Conservation (phyloP, 108 stramenopile genomes). For the Mediolabrus comicus region DNA sequence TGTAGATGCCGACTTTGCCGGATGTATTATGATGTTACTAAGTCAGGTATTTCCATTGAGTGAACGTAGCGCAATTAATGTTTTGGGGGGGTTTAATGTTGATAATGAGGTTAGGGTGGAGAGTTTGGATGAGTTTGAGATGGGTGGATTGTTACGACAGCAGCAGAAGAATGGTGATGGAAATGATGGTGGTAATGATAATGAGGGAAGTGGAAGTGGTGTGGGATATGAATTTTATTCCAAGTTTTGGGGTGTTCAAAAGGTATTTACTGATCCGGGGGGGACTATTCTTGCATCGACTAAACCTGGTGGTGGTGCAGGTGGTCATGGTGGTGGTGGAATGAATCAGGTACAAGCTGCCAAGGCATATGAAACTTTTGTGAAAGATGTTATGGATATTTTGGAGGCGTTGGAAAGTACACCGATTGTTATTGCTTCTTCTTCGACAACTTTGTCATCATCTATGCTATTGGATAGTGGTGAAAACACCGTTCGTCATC, state of each 20-base stretch:
- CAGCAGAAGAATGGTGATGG: neutral
- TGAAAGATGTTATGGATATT: conserved; percentile 46
- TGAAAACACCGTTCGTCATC: conserved; percentile 1
- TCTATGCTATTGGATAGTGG: neutral
- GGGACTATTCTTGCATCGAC: conserved; percentile 25
- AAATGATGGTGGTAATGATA: conserved; percentile 2
- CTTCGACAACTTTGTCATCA: neutral
- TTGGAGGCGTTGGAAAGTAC: conserved; percentile 65
- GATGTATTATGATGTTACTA: conserved; percentile 58
- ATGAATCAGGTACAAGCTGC: neutral
- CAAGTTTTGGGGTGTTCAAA: conserved; percentile 80
- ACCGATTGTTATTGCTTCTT: conserved; percentile 1
- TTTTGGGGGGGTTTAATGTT: conserved; percentile 67
- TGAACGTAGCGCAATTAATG: conserved; percentile 71
- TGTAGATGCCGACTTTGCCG: conserved; percentile 53
- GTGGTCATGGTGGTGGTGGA: conserved; percentile 2
- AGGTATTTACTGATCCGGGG: conserved; percentile 71
- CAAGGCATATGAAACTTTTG: conserved; percentile 46
- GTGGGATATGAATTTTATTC: conserved; percentile 65
- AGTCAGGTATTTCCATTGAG: conserved; percentile 67
- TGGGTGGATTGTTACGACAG: neutral
- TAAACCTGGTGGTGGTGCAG: neutral
- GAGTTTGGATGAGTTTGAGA: conserved; percentile 20
- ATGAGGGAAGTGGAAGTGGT: neutral
- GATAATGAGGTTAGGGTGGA: conserved; percentile 21